phyloP scores from a whole-genome alignment of 2,329 filamentous ascomycete species.

The Trichoderma breve region DNA sequence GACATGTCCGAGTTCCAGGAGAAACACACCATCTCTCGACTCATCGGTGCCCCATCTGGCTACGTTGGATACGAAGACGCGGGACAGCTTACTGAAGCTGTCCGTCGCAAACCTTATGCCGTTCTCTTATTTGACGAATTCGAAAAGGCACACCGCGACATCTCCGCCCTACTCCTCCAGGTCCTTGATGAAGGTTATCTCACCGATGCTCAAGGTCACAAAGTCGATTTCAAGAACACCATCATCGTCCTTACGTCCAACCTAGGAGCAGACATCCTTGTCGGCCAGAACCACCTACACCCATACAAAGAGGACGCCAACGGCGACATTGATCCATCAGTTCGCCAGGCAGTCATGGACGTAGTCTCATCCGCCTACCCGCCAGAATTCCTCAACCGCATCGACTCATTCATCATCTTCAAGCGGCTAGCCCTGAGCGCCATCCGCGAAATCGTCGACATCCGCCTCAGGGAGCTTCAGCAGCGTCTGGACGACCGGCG shows the following conservation, averaged over 20 bases:
- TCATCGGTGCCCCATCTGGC: slow-evolving; percentile 90
- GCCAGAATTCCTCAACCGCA: slow-evolving; percentile 93
- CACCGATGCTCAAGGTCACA: slow-evolving; percentile 92
- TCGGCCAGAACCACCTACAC: slow-evolving; percentile 67
- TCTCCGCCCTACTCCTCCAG: slow-evolving; percentile 86
- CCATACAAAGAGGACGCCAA: slow-evolving; percentile 61
- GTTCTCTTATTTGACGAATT: slow-evolving; percentile 96
- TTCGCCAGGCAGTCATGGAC: slow-evolving; percentile 83
- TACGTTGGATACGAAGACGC: slow-evolving; percentile 98
- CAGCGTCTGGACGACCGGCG: slow-evolving; percentile 78
- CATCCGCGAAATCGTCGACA: slow-evolving; percentile 89
- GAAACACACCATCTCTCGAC: slow-evolving; percentile 88
- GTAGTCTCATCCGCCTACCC: slow-evolving; percentile 73
- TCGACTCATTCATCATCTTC: slow-evolving; percentile 97
- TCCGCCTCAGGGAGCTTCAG: slow-evolving; percentile 82
- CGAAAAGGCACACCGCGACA: slow-evolving; percentile 95
- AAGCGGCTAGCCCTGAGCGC: slow-evolving; percentile 76
- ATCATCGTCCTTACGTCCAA: slow-evolving; percentile 97
- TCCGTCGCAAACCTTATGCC: slow-evolving; percentile 91
- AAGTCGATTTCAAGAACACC: slow-evolving; percentile 94
- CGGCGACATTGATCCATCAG: slow-evolving; percentile 68
- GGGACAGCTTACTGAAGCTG: slow-evolving; percentile 91
- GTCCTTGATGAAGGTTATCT: slow-evolving; percentile 95
- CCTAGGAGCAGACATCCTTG: slow-evolving; percentile 86
- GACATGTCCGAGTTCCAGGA: slow-evolving; percentile 99